Evolutionary conservation across 2,329 filamentous ascomycete species (phyloP), one percentile per base, ranked within the genome.

Genomic region (Talaromyces sp.): DNA sequence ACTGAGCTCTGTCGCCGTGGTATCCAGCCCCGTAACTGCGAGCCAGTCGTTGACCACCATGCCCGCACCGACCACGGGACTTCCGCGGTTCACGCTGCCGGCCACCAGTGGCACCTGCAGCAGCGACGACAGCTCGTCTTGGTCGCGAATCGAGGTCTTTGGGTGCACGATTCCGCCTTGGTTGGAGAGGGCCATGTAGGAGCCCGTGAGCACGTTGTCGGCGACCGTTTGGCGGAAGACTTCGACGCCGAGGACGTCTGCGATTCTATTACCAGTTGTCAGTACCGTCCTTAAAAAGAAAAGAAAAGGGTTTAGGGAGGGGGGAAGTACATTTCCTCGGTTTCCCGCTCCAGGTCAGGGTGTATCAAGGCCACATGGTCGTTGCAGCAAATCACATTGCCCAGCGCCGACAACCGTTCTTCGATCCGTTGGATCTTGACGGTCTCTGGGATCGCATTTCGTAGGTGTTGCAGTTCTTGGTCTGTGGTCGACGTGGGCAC

Each of bases 31-130:
- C 6, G 92, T 96, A 31, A 97, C 91, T 31, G 93, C 92, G 78
- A 97, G 86, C 93, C 93, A 97, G 82, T 98, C 93, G 74, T 97
- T 96, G 65, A 96, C 92, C 5, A 96, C 92, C 90, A 96, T 95
- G 50, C 92, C 92, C 1, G 93, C 95, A 60, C 95, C 95, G n/a
- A 99, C 93, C 31, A 99, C 93, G 63, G 91, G 88, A 73, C 88
- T 92, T 64, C 95, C 95, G 65, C 95, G 86, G 80, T 99, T 99
- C 64, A 99, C 89, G 72, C 86, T 91, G 49, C 95, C 95, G 3
- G 95, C 95, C 0, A 99, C 95, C 6, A 99, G 87, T 14, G 95
- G 95, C 41, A 99, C 93, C 79, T 98, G 93, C 64, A 99, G 84
- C 78, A 99, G 80, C 71, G 89, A 93, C 65, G 89, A 93, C 66